Conservation (phyloP, 352 stramenopile species). For the Vaucheria bursata region DNA sequence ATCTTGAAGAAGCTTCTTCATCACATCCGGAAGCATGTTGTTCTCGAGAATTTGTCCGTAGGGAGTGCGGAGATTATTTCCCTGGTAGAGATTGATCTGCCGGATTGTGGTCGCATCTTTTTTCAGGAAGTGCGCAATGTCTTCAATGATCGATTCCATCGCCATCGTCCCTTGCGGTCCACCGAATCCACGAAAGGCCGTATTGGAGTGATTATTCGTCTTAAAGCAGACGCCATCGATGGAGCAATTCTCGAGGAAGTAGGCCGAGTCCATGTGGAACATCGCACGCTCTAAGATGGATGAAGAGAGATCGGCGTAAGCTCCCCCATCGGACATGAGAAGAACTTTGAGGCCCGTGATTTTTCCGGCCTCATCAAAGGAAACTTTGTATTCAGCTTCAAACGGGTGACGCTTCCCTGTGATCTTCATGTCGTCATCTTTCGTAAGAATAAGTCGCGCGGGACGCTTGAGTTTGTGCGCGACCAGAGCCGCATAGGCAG, state of each 20-base stretch:
- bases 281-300: background rate
- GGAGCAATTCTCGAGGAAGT: background rate
- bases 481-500: background rate
- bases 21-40: background rate
- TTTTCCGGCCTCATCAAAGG: background rate
- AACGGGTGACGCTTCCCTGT: constrained; percentile 1
- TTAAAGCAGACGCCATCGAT: background rate
- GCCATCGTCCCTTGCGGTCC: background rate
- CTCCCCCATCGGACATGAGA: background rate
- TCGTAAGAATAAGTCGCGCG: background rate
- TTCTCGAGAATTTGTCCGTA: background rate
- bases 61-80: background rate
- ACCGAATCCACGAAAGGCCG: background rate
- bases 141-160: background rate
- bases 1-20: background rate
- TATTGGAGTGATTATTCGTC: constrained; percentile 1
- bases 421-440: background rate
- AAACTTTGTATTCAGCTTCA: background rate
- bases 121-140: background rate
- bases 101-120: background rate
- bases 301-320: background rate
- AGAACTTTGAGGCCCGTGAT: background rate
- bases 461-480: background rate
- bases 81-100: background rate
- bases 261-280: background rate